These are phyloP conservation scores for Sugiyamaella lignohabitans DNA, from an alignment of 805 yeast genomes.

Conservation along the genomic window DNA sequence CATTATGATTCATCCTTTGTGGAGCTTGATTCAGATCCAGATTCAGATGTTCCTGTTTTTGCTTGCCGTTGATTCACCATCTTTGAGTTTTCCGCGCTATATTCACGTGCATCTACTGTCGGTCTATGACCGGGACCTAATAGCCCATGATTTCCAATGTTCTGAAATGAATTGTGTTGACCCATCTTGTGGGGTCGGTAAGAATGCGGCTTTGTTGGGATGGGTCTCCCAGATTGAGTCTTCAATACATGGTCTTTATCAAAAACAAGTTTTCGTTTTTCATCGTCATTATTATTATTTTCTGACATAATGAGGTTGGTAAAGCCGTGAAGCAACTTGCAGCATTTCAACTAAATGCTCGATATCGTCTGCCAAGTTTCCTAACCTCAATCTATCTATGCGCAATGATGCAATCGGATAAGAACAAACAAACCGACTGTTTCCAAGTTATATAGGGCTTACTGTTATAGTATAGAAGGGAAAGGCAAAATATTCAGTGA, in stretches of 20 bases:
- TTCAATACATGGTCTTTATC: neutral
- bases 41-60: neutral
- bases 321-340: too few relatives aligned
- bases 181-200: constrained; percentile 3
- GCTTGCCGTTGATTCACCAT: too few relatives aligned
- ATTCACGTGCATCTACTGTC: neutral
- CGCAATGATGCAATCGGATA: neutral
- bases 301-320: neutral
- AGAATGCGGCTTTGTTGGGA: constrained; percentile 1
- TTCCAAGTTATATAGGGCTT: too few relatives aligned
- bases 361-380: neutral
- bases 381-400: neutral
- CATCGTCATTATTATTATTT: neutral
- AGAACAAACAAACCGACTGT: too few relatives aligned
- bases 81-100: neutral
- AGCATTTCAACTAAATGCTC: too few relatives aligned
- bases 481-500: too few relatives aligned
- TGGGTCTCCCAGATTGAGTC: constrained; percentile 1
- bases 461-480: too few relatives aligned
- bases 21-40: neutral
- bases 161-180: neutral
- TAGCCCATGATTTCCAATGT: neutral
- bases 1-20: too few relatives aligned
- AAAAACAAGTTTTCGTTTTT: neutral
- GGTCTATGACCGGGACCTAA: neutral